Evolutionary conservation across 2,329 filamentous ascomycete genomes (phyloP).

Genomic region (Aspergillus fumigatiaffinis): DNA sequence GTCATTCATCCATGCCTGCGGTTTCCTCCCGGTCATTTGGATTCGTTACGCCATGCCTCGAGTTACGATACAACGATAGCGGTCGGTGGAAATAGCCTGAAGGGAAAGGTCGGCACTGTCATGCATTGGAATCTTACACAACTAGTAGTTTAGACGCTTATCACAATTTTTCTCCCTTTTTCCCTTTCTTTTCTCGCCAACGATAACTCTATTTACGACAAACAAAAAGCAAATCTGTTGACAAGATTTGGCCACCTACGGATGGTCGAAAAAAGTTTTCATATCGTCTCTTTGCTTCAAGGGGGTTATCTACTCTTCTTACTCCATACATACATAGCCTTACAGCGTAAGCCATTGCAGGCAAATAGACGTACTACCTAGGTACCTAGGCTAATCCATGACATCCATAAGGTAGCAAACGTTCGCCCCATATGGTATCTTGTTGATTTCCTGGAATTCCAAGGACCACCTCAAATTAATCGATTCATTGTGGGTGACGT

Average conservation of each 20-base stretch:
- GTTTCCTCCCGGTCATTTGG: slow-evolving; percentile 10
- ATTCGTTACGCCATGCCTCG: slow-evolving; percentile 25
- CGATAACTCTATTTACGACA: slow-evolving; percentile 17
- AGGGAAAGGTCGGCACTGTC: slow-evolving; percentile 31
- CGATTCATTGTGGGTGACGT: not conserved
- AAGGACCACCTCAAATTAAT: not conserved
- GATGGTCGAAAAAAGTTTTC: slow-evolving; percentile 9
- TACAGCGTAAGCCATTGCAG: not conserved
- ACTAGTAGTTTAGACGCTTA: slow-evolving; percentile 28
- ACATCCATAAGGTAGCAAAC: not conserved
- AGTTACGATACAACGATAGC: slow-evolving; percentile 38
- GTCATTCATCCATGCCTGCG: slow-evolving; percentile 6
- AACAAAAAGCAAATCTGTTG: not conserved
- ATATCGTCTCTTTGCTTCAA: not conserved
- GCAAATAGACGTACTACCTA: not conserved
- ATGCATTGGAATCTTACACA: slow-evolving; percentile 29
- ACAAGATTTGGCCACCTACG: not conserved
- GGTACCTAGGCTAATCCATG: not conserved
- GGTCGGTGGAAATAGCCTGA: slow-evolving; percentile 28
- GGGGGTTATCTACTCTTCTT: not conserved
- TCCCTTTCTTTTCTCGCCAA: slow-evolving; percentile 15
- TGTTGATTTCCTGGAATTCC: not conserved
- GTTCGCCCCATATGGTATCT: not conserved
- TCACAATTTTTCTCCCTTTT: slow-evolving; percentile 21
- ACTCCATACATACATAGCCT: not conserved